Evolutionary conservation across 306 rosid species (phyloP).

Genomic region (Geum urbanum): DNA sequence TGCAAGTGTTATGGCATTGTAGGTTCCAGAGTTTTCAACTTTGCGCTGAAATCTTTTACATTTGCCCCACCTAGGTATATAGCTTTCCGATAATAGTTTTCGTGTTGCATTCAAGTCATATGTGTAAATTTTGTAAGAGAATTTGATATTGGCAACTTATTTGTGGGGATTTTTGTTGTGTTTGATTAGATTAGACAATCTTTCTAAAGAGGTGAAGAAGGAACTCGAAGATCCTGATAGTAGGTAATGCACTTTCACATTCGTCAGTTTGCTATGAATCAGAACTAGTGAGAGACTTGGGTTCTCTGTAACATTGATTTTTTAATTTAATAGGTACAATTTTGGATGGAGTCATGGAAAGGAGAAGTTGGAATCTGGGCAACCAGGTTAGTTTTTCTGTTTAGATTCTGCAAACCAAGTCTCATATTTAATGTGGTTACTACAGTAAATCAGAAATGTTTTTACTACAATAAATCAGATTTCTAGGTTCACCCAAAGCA

Average conservation of each 20-base stretch:
- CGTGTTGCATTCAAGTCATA: slow-evolving; percentile 3
- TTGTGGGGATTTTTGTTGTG: slow-evolving; percentile 8
- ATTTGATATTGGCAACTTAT: slow-evolving; percentile 12
- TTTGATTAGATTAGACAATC: slow-evolving; percentile 58
- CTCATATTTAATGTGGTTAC: too few species aligned
- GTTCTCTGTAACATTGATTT: slow-evolving; percentile 24
- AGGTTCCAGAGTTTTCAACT: slow-evolving; percentile 65
- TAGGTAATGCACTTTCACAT: slow-evolving; percentile 41
- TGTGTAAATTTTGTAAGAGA: not conserved
- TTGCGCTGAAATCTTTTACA: slow-evolving; percentile 67
- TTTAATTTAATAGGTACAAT: slow-evolving; percentile 52
- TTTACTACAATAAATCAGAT: too few species aligned
- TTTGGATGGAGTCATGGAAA: slow-evolving; percentile 99
- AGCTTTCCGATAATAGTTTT: slow-evolving; percentile 5
- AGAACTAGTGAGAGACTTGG: not conserved
- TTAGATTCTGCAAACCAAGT: slow-evolving; percentile 5
- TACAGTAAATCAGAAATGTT: too few species aligned
- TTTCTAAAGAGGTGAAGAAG: slow-evolving; percentile 69
- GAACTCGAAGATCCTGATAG: slow-evolving; percentile 78
- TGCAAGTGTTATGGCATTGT: too few species aligned
- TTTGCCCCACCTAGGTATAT: slow-evolving; percentile 68
- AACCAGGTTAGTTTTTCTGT: slow-evolving; percentile 53
- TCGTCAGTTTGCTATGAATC: too few species aligned
- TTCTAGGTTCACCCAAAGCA: too few species aligned
- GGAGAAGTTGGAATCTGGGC: slow-evolving; percentile 92